Base-by-base conservation (phyloP, 2,329 filamentous ascomycete species). In the Exophiala mesophila region DNA sequence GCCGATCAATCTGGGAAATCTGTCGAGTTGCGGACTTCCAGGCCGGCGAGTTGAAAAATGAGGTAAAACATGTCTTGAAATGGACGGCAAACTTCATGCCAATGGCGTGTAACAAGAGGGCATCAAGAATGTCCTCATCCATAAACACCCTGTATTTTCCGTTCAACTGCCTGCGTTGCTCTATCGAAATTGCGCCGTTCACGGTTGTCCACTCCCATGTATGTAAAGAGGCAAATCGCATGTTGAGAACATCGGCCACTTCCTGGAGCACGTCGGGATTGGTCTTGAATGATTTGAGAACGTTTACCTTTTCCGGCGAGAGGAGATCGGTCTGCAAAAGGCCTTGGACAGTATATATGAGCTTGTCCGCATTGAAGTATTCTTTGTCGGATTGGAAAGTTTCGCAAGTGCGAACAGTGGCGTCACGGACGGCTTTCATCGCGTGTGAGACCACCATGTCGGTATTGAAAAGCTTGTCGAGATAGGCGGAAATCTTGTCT, bases 61-160 rank as follows among this genome's bases (percentile, higher is more conserved):
- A 41, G 2, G 42, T 55, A 34, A 77, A 71, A 0, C 57, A 62
- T 5, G 55, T 32, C 34, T 70, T 72, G 49, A 78, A 63, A 23
- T 65, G 59, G 3, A 73, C 65, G 2, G 70, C 65, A 69, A 73
- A 77, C 36, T 66, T 67, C 3, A 72, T 59, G 4, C 74, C 76
- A 24, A 79, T 64, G 47, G 70, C 76, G 32, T 78, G 72, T 2
- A 78, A 57, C 17, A 79, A 64, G 5, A 79, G 66, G 2, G 72
- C 70, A 50, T 78, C 72, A 5, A 78, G 66, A 15, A 77, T 62
- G 47, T 81, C 77, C 50, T 76, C 73, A 36, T 79, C 73, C 65
- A 77, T 76, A 54, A 70, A 78, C 18, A 79, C 71, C 2, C 76
- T 66, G 54, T 80, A 81, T 45, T 75, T 73, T 3, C 74, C 73